phyloP scores from a whole-genome alignment of 805 yeast species.

The Metschnikowia anglica region DNA sequence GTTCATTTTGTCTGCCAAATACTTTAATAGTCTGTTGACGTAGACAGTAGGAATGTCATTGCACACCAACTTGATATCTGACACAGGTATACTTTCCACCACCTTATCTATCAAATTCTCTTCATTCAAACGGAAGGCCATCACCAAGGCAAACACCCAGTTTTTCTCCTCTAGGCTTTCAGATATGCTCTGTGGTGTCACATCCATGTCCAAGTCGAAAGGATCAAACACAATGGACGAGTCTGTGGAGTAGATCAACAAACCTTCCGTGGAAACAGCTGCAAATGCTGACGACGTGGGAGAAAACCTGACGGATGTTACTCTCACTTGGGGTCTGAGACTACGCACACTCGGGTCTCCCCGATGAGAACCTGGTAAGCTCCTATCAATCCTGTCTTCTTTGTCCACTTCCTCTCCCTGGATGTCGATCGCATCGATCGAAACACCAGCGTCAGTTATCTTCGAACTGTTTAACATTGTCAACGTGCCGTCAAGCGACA shows the following conservation, averaged over 20 bases:
- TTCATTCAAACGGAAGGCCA: constrained; percentile 94
- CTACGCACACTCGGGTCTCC: constrained; percentile 74
- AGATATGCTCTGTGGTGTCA: constrained; percentile 76
- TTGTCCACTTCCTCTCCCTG: constrained; percentile 84
- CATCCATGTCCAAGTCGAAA: constrained; percentile 87
- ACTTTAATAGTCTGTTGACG: constrained; percentile 61
- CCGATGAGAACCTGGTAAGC: constrained; percentile 84
- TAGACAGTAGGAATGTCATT: constrained; percentile 77
- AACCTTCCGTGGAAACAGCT: constrained; percentile 93
- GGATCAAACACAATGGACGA: constrained; percentile 82
- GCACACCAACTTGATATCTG: constrained; percentile 66
- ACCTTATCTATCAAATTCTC: constrained; percentile 65
- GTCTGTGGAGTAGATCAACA: constrained; percentile 78
- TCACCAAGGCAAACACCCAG: constrained; percentile 75
- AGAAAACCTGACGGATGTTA: constrained; percentile 74
- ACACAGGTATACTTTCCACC: constrained; percentile 69
- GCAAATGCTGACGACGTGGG: constrained; percentile 91
- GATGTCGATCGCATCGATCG: constrained; percentile 75
- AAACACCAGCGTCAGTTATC: constrained; percentile 81
- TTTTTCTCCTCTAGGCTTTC: constrained; percentile 58
- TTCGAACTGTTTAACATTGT: constrained; percentile 74
- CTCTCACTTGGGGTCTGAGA: constrained; percentile 79
- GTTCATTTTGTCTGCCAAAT: constrained; percentile 61
- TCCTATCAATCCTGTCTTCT: constrained; percentile 73
- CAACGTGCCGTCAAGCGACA: constrained; percentile 87